Conservation (phyloP, 768 basidiomycete species). For the Boletus reticuloceps region DNA sequence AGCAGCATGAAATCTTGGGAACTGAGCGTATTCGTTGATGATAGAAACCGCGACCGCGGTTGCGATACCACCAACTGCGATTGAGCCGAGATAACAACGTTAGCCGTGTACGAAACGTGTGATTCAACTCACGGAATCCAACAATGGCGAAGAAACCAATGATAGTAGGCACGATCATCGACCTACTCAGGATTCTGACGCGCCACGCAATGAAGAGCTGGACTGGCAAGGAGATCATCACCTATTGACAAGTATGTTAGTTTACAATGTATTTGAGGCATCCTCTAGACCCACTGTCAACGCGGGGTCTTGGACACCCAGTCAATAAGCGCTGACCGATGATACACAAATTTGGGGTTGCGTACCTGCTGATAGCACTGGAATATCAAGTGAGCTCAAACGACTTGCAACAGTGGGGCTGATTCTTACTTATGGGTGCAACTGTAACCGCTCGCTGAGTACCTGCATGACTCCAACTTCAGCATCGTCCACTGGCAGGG, state of each 20-base stretch:
- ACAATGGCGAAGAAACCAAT: constrained; percentile 15
- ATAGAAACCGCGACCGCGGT: constrained; percentile 33
- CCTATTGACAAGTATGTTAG: constrained; percentile 26
- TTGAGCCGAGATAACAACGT: background rate
- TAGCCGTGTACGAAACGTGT: background rate
- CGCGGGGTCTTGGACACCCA: constrained; percentile 36
- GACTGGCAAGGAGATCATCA: constrained; percentile 42
- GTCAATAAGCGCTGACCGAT: background rate
- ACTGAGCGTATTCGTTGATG: constrained; percentile 32
- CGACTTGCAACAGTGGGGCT: constrained; percentile 1
- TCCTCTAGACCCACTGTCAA: constrained; percentile 35
- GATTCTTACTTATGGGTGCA: background rate
- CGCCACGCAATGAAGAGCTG: constrained; percentile 49
- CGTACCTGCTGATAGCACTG: constrained; percentile 14
- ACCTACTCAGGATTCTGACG: constrained; percentile 34
- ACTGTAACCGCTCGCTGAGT: background rate
- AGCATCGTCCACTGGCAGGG: background rate
- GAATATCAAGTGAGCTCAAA: constrained; percentile 4
- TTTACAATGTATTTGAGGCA: background rate
- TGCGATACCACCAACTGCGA: constrained; percentile 35
- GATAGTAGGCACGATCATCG: constrained; percentile 21
- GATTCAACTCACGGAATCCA: constrained; percentile 3
- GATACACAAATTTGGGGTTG: background rate
- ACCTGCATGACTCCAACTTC: constrained; percentile 30
- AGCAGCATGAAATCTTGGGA: constrained; percentile 33